Base-by-base conservation (phyloP, 2,329 filamentous ascomycete genomes). In the Biscogniauxia marginata region DNA sequence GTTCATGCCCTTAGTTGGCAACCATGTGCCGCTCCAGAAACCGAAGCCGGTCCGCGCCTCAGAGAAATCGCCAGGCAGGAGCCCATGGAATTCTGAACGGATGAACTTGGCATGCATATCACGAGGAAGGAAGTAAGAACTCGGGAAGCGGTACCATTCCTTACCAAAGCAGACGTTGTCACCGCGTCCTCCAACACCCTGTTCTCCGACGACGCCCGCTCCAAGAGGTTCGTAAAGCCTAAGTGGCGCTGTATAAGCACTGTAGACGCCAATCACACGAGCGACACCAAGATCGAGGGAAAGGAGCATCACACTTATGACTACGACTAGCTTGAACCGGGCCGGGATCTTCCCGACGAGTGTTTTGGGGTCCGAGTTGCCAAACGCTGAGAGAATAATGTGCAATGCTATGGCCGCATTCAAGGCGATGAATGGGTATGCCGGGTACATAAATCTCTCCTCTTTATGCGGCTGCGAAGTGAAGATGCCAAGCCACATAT, bases 71-170 rank as follows among this genome's bases (percentile, higher is more conserved):
- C 95, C 95, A 0, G 95, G 95, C 4, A 99, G 77, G 18, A 99
- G 78, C 1, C 95, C 95, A 7, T 83, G 83, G 72, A 99, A 99
- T 62, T 95, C 91, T 65, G 91, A 96, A 63, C 89, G 90, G 65
- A 99, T 79, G 68, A 97, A 99, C 65, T 95, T 96, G 65, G 90
- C 89, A 62, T 84, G 87, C 78, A 95, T 90, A 50, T 85, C 83
- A n/a, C 86, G 79, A 0, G 95, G 93, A 3, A 99, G 79, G 70
- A 95, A 92, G 76, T 92, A 98, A 0, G 93, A 96, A 0, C 90
- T 93, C 1, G 95, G 93, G 70, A 97, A 98, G 34, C 95, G 90
- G 73, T 99, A 97, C 95, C 95, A 99, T 71, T 99, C 95, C 71
- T 98, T 99, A 23, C 91, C 92, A 43, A 96, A 84, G 71, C 95